Conservation (phyloP, 1,284 basidiomycete species). For the Singerocomus inundabilis region DNA sequence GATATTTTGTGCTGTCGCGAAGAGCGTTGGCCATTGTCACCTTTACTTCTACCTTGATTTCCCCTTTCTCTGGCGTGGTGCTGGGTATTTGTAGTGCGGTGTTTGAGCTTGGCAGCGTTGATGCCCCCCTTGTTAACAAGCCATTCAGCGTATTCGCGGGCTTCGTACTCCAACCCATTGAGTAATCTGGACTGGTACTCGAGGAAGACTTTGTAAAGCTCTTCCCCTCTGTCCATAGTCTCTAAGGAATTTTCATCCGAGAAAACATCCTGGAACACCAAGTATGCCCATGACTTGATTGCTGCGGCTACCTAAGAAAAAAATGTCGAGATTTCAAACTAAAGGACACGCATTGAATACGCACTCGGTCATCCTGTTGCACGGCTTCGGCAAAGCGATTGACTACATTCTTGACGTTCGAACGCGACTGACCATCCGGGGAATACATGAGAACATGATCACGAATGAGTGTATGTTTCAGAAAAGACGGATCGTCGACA, state of each 20-base stretch:
- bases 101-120: constrained; percentile 4
- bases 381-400: constrained; percentile 15
- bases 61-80: not conserved
- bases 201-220: constrained; percentile 23
- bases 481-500: constrained; percentile 24
- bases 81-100: not conserved
- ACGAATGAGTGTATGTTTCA: constrained; percentile 22
- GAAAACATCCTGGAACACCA: constrained; percentile 7
- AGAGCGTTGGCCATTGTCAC: not conserved
- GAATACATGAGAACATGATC: not conserved
- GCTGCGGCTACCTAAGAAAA: constrained; percentile 17
- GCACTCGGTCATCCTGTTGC: constrained; percentile 16
- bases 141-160: not conserved
- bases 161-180: not conserved
- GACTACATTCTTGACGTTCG: not conserved
- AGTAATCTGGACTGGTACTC: constrained; percentile 16
- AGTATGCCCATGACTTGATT: constrained; percentile 13
- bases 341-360: constrained; percentile 4
- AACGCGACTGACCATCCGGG: not conserved
- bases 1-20: not conserved
- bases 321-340: not conserved
- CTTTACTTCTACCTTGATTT: not conserved
- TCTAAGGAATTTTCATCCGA: constrained; percentile 5
- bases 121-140: constrained; percentile 3
- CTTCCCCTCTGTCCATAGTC: constrained; percentile 10